Base-by-base conservation (phyloP, 2,329 filamentous ascomycete species). In the Hypoxylon sp. region DNA sequence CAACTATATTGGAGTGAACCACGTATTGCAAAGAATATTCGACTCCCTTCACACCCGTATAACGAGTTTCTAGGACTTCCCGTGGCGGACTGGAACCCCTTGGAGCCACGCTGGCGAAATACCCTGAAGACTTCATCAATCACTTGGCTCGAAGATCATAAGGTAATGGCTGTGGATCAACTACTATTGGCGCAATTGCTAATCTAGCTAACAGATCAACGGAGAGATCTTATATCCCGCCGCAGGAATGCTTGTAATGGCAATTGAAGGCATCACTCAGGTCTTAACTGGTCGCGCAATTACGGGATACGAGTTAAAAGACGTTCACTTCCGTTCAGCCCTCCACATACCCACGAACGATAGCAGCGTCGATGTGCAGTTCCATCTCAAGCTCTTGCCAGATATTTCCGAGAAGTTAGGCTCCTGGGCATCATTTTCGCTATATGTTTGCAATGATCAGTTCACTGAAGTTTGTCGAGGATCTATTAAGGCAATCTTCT, bases 161-260 rank as follows among this genome's bases (percentile, higher is more conserved):
- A 74, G 46, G 58, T 61, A 53, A 34, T 21, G 7, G 9, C 2
- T 23, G 28, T 30, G 28, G 28, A 30, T 30, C 6, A 30, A 7
- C 25, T 11, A 10, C 3, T 14, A 5, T 11, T 25, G 14, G 17
- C 17, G 19, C 9, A 10, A 17, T 45, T 17, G 17, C 41, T 45
- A n/a, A 45, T 45, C 3, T 21, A 45, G 2, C 14, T n/a, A 4
- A 17, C 10, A 51, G 57, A 81, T 82, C 79, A 78, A 82, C 60
- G 82, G 77, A 71, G 77, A 82, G 41, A 78, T 78, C 57, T 79
- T 82, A 70, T 80, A 77, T 57, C 77, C 81, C 64, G 78, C 77
- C 11, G 73, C 75, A 5, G 80, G 79, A 36, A 69, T 73, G 23
- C 69, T 76, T 2, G 75, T 77, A 5, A 72, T 80, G 59, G 64